phyloP scores from a whole-genome alignment of 148 eudicot species.

The Chenopodium berlandieri region DNA sequence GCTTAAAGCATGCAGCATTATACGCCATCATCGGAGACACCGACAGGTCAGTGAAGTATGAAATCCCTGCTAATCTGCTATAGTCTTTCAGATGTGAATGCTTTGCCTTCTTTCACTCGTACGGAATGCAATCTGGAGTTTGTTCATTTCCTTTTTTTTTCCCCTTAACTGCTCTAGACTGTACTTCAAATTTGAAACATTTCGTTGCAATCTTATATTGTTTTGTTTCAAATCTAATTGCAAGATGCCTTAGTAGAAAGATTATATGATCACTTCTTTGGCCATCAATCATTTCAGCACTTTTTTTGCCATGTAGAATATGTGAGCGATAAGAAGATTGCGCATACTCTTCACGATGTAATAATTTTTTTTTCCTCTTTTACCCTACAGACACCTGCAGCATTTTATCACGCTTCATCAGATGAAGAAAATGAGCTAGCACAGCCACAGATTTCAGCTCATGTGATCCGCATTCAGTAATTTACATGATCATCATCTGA shows the following conservation, averaged over 20 bases:
- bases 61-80: not conserved
- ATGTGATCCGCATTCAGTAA: constrained; percentile 30
- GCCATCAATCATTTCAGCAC: no score
- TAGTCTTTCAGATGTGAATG: not conserved
- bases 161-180: not conserved
- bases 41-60: constrained; percentile 43
- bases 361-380: not conserved
- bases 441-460: constrained; percentile 28
- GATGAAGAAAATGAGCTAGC: constrained; percentile 32
- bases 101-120: not conserved
- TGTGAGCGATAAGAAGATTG: no score
- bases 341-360: not conserved
- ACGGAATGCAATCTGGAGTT: not conserved
- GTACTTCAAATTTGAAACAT: not conserved
- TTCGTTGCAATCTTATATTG: no score
- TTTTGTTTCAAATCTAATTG: no score
- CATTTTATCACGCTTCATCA: constrained; percentile 15
- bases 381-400: constrained; percentile 21
- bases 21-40: constrained; percentile 46
- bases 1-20: constrained; percentile 45
- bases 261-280: no score
- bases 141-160: not conserved
- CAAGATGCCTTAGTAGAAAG: no score
- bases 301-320: no score
- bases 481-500: not conserved